A percentile compares a stretch with the other conserved stretches of the same genome.
Conservation (phyloP, 2,329 filamentous ascomycete species). For the Mycosphaerella sp. region DNA sequence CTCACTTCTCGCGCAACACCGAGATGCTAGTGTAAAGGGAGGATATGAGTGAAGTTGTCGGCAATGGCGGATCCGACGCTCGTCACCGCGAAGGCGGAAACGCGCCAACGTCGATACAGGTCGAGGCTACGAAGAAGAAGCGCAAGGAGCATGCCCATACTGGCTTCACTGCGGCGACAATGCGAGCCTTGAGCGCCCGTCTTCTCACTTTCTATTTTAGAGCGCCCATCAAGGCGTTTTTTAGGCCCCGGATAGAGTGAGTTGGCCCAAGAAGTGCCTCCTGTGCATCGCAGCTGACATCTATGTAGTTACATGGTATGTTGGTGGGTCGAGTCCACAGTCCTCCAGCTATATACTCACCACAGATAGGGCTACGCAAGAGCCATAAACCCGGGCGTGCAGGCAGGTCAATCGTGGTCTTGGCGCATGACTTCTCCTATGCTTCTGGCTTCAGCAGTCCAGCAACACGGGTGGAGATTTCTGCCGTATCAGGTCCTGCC, state of each 20-base stretch:
- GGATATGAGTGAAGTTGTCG: slow-evolving; percentile 16
- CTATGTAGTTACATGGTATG: slow-evolving; percentile 46
- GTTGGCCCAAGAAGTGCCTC: slow-evolving; percentile 27
- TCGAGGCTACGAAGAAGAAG: slow-evolving; percentile 32
- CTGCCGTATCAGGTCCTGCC: slow-evolving; percentile 71
- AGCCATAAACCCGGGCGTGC: slow-evolving; percentile 54
- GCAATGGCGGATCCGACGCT: slow-evolving; percentile 18
- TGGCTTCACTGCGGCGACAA: slow-evolving; percentile 77
- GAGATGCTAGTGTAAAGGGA: slow-evolving; percentile 4
- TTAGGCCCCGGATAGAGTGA: slow-evolving; percentile 83
- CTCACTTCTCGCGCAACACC: too few relatives aligned
- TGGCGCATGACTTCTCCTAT: slow-evolving; percentile 63
- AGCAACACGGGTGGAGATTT: slow-evolving; percentile 65
- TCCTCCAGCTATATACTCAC: not conserved
- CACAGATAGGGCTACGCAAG: slow-evolving; percentile 51
- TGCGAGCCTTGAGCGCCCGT: slow-evolving; percentile 76
- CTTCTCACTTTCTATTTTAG: slow-evolving; percentile 86
- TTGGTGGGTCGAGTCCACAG: not conserved
- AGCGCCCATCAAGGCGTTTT: slow-evolving; percentile 86
- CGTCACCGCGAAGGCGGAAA: slow-evolving; percentile 11
- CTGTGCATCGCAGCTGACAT: slow-evolving; percentile 8
- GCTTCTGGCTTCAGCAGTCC: slow-evolving; percentile 60
- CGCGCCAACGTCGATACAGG: slow-evolving; percentile 4
- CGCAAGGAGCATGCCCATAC: slow-evolving; percentile 56
- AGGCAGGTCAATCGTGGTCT: slow-evolving; percentile 48